Conservation (phyloP, 345 rosid species). For the Rhodomyrtus tomentosa region DNA sequence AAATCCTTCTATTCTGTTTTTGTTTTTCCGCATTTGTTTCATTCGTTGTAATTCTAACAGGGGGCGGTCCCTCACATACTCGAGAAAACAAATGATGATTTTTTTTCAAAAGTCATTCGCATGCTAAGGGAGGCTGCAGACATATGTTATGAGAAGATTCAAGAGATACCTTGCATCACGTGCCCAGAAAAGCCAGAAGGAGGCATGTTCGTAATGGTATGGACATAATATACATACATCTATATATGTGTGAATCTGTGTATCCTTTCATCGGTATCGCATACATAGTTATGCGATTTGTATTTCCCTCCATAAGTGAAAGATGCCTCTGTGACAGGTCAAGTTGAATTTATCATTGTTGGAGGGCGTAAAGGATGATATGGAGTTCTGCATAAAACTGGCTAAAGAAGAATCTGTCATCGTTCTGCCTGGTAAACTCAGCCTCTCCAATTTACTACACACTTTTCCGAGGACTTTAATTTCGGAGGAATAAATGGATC, state of each 20-base stretch:
- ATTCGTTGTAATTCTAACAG: slow-evolving; percentile 15
- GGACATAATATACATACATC: background rate
- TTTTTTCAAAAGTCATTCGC: slow-evolving; percentile 38
- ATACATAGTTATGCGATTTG: background rate
- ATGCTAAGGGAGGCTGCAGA: slow-evolving; percentile 37
- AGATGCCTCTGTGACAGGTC: slow-evolving; percentile 19
- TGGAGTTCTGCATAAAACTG: slow-evolving; percentile 55
- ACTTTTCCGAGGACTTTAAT: background rate
- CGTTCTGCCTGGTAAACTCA: slow-evolving; percentile 48
- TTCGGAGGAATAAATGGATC: background rate
- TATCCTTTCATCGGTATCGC: background rate
- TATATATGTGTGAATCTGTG: background rate
- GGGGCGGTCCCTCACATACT: slow-evolving; percentile 58
- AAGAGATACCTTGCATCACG: slow-evolving; percentile 49
- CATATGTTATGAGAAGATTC: slow-evolving; percentile 29
- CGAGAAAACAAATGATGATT: slow-evolving; percentile 45
- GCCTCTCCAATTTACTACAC: background rate
- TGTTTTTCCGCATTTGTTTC: no score
- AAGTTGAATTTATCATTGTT: slow-evolving; percentile 41
- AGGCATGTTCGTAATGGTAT: slow-evolving; percentile 60
- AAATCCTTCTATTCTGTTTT: no score
- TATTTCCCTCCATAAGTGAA: background rate
- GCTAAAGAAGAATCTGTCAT: slow-evolving; percentile 61
- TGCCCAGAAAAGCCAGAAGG: slow-evolving; percentile 60
- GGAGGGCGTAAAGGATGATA: slow-evolving; percentile 51